Evolutionary conservation across 192 early-diverging fungal species (phyloP).

Genomic region (Pilaira anomala): DNA sequence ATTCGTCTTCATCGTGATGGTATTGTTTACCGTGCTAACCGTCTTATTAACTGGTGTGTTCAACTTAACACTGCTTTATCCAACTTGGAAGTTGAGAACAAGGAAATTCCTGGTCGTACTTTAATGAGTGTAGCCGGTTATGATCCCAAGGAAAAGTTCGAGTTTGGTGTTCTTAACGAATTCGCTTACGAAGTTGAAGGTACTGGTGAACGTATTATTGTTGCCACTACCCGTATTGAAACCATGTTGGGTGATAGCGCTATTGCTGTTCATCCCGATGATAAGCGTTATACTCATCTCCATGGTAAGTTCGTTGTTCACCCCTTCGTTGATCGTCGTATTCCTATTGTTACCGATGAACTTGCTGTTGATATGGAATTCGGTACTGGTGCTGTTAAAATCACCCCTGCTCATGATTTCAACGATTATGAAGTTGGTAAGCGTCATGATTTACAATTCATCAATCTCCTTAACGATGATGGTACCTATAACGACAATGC

Average conservation of each 20-base stretch:
- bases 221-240: constrained; percentile 98
- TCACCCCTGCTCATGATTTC: constrained; percentile 97
- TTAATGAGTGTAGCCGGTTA: constrained; percentile 90
- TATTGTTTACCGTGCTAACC: constrained; percentile 92
- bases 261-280: constrained; percentile 91
- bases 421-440: constrained; percentile 98
- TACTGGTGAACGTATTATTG: constrained; percentile 82
- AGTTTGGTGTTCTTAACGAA: constrained; percentile 96
- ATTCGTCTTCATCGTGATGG: constrained; percentile 92
- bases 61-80: constrained; percentile 94
- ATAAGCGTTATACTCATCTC: constrained; percentile 90
- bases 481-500: constrained; percentile 92
- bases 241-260: constrained; percentile 99
- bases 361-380: constrained; percentile 86
- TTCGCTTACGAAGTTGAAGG: constrained; percentile 92
- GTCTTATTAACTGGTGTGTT: constrained; percentile 98
- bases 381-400: constrained; percentile 98
- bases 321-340: constrained; percentile 87
- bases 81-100: constrained; percentile 94
- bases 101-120: constrained; percentile 82
- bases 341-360: constrained; percentile 88
- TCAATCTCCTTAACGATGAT: constrained; percentile 97
- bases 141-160: constrained; percentile 88
- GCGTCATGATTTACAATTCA: constrained; percentile 89
- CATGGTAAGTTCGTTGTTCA: constrained; percentile 92